Evolutionary conservation across 148 eudicot species (phyloP).

Genomic region (Rhododendron griersonianum): DNA sequence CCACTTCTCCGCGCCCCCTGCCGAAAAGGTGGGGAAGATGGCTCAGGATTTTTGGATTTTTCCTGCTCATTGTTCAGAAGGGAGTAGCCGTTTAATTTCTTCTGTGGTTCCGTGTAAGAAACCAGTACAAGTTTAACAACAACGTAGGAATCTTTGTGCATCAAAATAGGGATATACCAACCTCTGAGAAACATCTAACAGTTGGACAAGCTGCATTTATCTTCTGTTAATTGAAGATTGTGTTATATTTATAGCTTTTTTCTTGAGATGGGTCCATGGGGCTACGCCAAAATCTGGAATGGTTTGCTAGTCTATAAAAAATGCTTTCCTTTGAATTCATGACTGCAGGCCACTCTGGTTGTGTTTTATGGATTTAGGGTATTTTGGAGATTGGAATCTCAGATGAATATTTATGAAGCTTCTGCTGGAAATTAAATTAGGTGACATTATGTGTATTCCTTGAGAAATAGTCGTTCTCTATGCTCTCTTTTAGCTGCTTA

Average conservation of each 20-base stretch:
- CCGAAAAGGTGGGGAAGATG: background rate
- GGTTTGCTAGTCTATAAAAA: background rate
- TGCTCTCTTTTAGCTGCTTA: background rate
- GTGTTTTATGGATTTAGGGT: background rate
- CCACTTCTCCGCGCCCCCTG: background rate
- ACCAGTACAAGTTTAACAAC: background rate
- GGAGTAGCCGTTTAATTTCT: background rate
- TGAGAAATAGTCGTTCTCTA: background rate
- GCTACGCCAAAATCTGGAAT: background rate
- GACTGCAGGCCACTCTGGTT: background rate
- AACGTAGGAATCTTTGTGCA: background rate
- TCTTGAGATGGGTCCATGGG: background rate
- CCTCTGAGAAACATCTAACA: background rate
- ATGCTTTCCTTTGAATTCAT: background rate
- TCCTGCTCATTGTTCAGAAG: background rate
- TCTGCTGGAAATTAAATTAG: background rate
- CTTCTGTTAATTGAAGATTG: background rate
- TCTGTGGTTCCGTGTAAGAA: background rate
- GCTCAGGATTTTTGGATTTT: background rate
- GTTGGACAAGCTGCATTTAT: background rate
- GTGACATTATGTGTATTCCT: background rate
- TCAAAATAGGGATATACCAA: background rate
- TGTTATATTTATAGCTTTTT: background rate
- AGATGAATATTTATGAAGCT: background rate
- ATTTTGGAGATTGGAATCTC: background rate